phyloP scores from a whole-genome alignment of 768 basidiomycete genomes.

The Lentinula lateritia region DNA sequence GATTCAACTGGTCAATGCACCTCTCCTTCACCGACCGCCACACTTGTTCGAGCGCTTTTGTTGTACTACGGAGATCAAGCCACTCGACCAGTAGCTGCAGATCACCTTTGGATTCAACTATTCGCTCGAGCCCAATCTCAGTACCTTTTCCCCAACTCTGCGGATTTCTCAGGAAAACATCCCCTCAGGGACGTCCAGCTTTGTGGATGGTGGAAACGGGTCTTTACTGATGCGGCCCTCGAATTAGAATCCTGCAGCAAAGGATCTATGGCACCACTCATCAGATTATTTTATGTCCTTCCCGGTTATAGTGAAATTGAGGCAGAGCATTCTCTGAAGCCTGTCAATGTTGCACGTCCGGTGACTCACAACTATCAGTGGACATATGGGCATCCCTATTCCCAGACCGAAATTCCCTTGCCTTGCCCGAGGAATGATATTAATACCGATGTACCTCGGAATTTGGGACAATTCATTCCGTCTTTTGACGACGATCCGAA shows the following conservation, averaged over 20 bases:
- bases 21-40: conserved; percentile 60
- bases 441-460: conserved; percentile 23
- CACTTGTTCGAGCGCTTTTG: conserved; percentile 65
- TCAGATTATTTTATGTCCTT: conserved; percentile 54
- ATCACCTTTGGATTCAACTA: conserved; percentile 73
- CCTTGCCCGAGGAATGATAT: conserved; percentile 31
- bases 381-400: conserved; percentile 80
- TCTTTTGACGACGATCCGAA: conserved; percentile 97
- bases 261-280: conserved; percentile 9
- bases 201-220: conserved; percentile 90
- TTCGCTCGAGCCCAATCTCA: conserved; percentile 89
- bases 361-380: conserved; percentile 30
- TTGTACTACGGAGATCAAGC: conserved; percentile 53
- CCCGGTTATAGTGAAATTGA: conserved; percentile 69
- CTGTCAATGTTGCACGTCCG: conserved; percentile 17
- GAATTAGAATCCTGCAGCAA: conserved; percentile 26
- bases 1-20: conserved; percentile 82
- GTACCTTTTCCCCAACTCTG: conserved; percentile 91
- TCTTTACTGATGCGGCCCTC: conserved; percentile 52
- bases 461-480: conserved; percentile 76
- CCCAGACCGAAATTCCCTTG: conserved; percentile 41
- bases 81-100: conserved; percentile 55
- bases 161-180: conserved; percentile 61
- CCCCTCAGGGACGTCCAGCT: conserved; percentile 74
- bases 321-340: conserved; percentile 52